These are phyloP conservation scores for Botryotinia calthae DNA, from an alignment of 2,329 filamentous ascomycete genomes.

Conservation along the genomic window DNA sequence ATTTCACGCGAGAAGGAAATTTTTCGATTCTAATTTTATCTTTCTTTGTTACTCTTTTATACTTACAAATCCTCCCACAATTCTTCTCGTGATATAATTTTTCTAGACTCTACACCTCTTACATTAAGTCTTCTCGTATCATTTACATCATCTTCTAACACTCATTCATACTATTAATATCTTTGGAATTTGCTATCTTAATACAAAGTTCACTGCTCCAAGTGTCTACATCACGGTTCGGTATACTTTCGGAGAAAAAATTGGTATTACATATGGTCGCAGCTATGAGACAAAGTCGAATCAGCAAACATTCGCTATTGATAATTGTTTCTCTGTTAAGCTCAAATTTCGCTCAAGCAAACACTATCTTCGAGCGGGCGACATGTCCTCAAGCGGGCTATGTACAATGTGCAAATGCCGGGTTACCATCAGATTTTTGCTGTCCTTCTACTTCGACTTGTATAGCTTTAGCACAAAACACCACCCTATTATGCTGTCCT, in stretches of 20 bases:
- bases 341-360: constrained; percentile 41
- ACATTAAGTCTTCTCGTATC: constrained; percentile 31
- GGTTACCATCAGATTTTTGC: constrained; percentile 65
- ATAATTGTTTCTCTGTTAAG: constrained; percentile 38
- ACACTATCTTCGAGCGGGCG: constrained; percentile 44
- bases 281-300: constrained; percentile 29
- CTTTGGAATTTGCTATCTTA: constrained; percentile 14
- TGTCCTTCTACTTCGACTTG: constrained; percentile 57
- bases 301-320: constrained; percentile 25
- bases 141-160: constrained; percentile 21
- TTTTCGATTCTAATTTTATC: constrained; percentile 1
- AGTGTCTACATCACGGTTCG: neutral
- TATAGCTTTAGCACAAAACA: constrained; percentile 58
- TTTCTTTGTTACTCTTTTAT: constrained; percentile 14
- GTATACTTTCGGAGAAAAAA: neutral
- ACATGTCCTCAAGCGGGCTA: constrained; percentile 53
- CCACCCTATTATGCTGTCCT: constrained; percentile 71
- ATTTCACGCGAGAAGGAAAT: neutral
- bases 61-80: neutral
- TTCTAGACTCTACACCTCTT: neutral
- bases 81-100: neutral
- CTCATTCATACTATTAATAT: constrained; percentile 24
- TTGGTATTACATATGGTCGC: neutral
- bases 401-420: constrained; percentile 50
- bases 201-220: neutral